Conservation (phyloP, 768 basidiomycete genomes). For the Kwoniella botswanensis region DNA sequence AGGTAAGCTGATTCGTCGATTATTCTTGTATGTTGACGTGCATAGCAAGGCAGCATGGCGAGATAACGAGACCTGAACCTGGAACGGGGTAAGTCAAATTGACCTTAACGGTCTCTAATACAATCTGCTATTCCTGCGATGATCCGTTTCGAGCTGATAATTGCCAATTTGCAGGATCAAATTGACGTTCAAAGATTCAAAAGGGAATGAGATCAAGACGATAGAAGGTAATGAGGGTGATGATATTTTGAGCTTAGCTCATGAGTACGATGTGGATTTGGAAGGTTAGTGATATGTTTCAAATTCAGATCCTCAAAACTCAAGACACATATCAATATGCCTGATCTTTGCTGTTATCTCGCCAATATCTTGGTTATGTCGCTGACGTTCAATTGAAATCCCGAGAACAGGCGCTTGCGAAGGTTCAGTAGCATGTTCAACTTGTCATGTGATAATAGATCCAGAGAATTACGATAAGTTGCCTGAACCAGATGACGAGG, state of each 20-base stretch:
- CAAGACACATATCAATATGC: too few relatives aligned
- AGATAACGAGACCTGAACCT: conserved; percentile 48
- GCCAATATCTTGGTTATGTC: too few relatives aligned
- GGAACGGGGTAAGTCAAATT: conserved; percentile 49
- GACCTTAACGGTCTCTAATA: not conserved
- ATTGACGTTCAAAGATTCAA: conserved; percentile 85
- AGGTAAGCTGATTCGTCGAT: too few relatives aligned
- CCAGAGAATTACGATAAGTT: conserved; percentile 81
- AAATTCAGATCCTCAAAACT: too few relatives aligned
- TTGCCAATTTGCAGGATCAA: conserved; percentile 68
- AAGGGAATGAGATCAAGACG: conserved; percentile 80
- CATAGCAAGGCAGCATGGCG: conserved; percentile 41
- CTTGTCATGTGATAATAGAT: conserved; percentile 89
- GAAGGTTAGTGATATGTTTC: conserved; percentile 69
- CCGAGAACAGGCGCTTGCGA: conserved; percentile 86
- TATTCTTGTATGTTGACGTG: not conserved
- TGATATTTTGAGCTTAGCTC: conserved; percentile 85
- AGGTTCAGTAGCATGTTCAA: conserved; percentile 94
- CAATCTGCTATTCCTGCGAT: not conserved
- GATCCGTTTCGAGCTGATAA: not conserved
- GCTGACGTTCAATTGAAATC: too few relatives aligned
- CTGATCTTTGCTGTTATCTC: too few relatives aligned
- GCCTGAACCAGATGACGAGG: conserved; percentile 94
- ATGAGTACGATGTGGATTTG: conserved; percentile 93
- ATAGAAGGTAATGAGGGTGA: conserved; percentile 94